phyloP scores from a whole-genome alignment of 2,329 filamentous ascomycete genomes.

The Cladosporium halotolerans region DNA sequence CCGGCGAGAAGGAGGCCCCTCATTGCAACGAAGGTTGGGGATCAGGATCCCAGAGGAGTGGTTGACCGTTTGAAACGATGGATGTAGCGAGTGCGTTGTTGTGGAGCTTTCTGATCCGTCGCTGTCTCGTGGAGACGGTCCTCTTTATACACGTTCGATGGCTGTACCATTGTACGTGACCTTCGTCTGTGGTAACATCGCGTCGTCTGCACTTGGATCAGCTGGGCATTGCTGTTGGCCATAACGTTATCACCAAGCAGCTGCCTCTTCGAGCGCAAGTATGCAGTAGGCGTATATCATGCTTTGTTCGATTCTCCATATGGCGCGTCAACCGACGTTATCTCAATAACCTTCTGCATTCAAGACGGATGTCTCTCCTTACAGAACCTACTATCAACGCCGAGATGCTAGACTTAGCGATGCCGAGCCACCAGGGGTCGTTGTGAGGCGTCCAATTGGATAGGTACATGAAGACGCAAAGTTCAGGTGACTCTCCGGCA shows the following conservation, averaged over 20 bases:
- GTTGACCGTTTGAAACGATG: background rate
- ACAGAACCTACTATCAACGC: conserved; percentile 6
- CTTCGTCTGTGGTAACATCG: conserved; percentile 2
- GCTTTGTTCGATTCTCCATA: conserved; percentile 7
- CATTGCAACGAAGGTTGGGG: conserved; percentile 3
- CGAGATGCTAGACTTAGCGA: background rate
- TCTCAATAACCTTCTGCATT: conserved; percentile 9
- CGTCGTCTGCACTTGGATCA: background rate
- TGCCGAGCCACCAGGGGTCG: background rate
- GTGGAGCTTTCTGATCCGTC: no score
- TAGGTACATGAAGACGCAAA: background rate
- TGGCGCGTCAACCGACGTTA: conserved; percentile 6
- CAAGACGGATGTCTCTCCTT: background rate
- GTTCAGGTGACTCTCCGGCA: conserved; percentile 7
- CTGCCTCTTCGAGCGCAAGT: conserved; percentile 5
- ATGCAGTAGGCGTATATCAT: background rate
- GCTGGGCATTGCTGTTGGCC: conserved; percentile 1
- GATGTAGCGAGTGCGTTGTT: background rate
- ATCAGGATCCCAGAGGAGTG: background rate
- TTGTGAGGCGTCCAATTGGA: background rate
- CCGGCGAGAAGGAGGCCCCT: conserved; percentile 7
- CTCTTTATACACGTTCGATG: background rate
- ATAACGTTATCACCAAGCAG: conserved; percentile 7
- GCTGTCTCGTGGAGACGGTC: background rate
- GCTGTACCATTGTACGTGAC: background rate